These are phyloP conservation scores for Trametes versicolor DNA, from an alignment of 1,284 basidiomycete species.

Conservation along the genomic window DNA sequence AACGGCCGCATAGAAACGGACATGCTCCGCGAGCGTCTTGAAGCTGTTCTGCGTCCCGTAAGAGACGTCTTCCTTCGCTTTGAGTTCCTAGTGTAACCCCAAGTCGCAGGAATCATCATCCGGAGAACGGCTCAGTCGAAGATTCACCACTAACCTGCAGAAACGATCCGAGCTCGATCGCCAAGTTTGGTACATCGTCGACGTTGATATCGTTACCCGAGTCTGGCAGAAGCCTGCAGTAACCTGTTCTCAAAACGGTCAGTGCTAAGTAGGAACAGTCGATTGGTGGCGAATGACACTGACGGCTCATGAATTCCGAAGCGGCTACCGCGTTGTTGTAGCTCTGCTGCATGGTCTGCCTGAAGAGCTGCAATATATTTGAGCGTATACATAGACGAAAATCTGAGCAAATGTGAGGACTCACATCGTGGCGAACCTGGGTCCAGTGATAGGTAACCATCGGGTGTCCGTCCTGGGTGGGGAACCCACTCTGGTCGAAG, in stretches of 20 bases:
- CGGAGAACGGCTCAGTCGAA: too few relatives aligned
- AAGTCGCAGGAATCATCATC: too few relatives aligned
- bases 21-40: conserved; percentile 14
- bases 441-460: neutral
- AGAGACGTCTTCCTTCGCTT: conserved; percentile 3
- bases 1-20: conserved; percentile 3
- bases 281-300: neutral
- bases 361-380: conserved; percentile 4
- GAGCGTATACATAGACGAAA: too few relatives aligned
- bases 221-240: conserved; percentile 11
- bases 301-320: conserved; percentile 13
- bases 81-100: too few relatives aligned
- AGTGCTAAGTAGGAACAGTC: neutral
- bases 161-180: conserved; percentile 8
- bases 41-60: conserved; percentile 8
- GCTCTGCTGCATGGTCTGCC: conserved; percentile 12
- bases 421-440: neutral
- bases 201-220: too few relatives aligned
- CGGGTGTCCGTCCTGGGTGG: neutral
- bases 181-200: neutral
- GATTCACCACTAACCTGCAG: conserved; percentile 1
- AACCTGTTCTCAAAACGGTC: neutral
- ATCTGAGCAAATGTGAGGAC: neutral
- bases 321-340: conserved; percentile 12
- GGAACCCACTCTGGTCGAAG: conserved; percentile 1